Base-by-base conservation (phyloP, 306 rosid species). In the Abrus pulchellus region DNA sequence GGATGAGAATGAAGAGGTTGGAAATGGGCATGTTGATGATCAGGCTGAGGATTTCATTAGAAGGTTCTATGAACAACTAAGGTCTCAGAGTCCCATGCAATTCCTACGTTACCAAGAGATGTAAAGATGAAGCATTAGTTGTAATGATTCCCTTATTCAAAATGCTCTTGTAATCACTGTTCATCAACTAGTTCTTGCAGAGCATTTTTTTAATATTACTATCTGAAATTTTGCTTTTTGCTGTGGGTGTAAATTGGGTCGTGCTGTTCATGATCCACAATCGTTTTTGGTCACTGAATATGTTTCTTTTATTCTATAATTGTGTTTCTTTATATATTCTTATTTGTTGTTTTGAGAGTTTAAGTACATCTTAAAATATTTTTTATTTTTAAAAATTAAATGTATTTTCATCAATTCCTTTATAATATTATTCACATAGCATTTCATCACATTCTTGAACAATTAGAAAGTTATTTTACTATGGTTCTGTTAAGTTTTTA, bases 11-110 rank as follows among this genome's bases (percentile, higher is more conserved):
- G 83, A 83, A 9, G 79, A 86, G 0, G 20, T n/a, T 76, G 87
- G 74, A 45, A 82, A 60, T 68, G 78, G 65, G 12, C 81, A 50
- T 63, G 90, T 89, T 52, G 90, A 89, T 74, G 83, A 82, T 33
- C 69, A 76, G 27, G 92, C 92, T 62, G 92, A 89, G 84, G 88
- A 89, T 52, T 89, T 86, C 81, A 86, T 89, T 60, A 80, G 61
- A 80, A 82, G 87, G 72, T 89, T 89, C 79, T 84, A 89, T 52
- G 87, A 89, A 75, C 90, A 89, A 63, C 73, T 89, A 8, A 84
- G 79, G 81, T 54, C 68, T 11, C 92, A 89, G 64, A 82, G 78
- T 63, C 78, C 81, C 14, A 77, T 74, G 67, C 91, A 88, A 52
- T 72, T 85, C 61, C 61, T 87, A n/a, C 80, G 78, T 65, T 82